Evolutionary conservation across 1,284 basidiomycete species (phyloP).

Genomic region (Kalmanozyma brasiliensis): DNA sequence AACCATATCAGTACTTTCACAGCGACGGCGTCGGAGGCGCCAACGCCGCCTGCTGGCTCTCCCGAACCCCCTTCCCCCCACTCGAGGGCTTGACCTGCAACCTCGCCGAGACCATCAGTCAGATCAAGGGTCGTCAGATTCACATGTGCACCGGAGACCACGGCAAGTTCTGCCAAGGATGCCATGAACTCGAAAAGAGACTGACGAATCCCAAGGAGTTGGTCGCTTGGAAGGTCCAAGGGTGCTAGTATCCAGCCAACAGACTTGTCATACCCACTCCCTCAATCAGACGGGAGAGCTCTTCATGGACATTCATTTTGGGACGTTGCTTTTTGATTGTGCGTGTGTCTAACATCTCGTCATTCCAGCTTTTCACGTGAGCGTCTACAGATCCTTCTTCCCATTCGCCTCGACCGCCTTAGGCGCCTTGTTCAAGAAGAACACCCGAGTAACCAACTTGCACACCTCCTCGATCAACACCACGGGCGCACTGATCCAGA

Average conservation of each 20-base stretch:
- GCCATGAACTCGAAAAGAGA: conserved; percentile 20
- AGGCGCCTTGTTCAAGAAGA: conserved; percentile 4
- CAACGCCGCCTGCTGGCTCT: conserved; percentile 42
- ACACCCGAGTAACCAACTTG: conserved; percentile 26
- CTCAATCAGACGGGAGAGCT: too few relatives aligned
- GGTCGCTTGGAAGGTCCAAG: conserved; percentile 41
- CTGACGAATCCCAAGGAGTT: conserved; percentile 32
- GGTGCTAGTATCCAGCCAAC: conserved; percentile 13
- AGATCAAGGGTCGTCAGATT: conserved; percentile 40
- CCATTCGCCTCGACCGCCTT: background rate
- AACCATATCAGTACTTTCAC: conserved; percentile 45
- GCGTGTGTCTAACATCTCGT: background rate
- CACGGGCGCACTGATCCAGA: conserved; percentile 88
- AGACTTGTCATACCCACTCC: too few relatives aligned
- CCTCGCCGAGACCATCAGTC: conserved; percentile 29
- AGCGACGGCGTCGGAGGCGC: conserved; percentile 19
- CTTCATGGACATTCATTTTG: too few relatives aligned
- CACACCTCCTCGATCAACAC: conserved; percentile 82
- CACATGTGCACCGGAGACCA: conserved; percentile 37
- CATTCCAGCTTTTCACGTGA: too few relatives aligned
- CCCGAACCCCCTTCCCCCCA: conserved; percentile 15
- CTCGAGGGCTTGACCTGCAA: conserved; percentile 26
- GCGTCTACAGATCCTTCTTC: conserved; percentile 29
- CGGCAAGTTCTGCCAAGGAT: conserved; percentile 33
- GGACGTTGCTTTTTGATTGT: too few relatives aligned